A percentile compares a stretch with the other conserved stretches of the same genome.
Conservation (phyloP, 2,329 filamentous ascomycete genomes). For the Aureobasidium mangrovei region DNA sequence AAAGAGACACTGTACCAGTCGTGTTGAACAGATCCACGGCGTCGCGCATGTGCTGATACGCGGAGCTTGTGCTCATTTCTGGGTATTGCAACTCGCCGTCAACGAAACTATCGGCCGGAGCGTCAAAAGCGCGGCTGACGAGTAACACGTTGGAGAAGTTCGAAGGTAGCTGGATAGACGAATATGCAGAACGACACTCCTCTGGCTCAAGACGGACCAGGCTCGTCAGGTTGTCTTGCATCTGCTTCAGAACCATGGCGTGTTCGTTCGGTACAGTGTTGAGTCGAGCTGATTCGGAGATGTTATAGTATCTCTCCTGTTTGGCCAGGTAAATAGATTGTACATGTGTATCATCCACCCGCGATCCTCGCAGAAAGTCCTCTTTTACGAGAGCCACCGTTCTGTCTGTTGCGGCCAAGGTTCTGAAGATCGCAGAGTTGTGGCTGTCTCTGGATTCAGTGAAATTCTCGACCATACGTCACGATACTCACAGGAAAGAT, state of each 20-base stretch:
- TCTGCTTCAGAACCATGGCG: neutral
- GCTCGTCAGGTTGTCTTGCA: neutral
- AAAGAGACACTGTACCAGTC: neutral
- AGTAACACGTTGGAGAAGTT: neutral
- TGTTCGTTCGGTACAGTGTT: neutral
- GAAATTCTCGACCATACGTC: neutral
- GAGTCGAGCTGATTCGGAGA: neutral
- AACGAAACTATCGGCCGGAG: neutral
- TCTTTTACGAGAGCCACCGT: neutral
- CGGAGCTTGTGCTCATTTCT: neutral
- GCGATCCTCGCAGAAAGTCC: neutral
- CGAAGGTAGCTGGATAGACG: neutral
- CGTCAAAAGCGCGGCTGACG: neutral
- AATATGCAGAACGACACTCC: neutral
- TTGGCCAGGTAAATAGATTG: neutral
- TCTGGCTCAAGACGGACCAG: neutral
- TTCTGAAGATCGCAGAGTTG: neutral
- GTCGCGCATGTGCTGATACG: neutral
- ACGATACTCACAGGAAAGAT: neutral
- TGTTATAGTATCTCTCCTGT: neutral
- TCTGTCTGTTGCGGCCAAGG: slow-evolving; percentile 3
- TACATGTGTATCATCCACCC: neutral
- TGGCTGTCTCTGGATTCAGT: neutral
- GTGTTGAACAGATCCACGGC: neutral
- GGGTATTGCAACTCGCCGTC: neutral